Percentiles rank a stretch among this genome's conserved stretches.
phyloP scores from a whole-genome alignment of 441 rosid species.

The Brassica balearica region DNA sequence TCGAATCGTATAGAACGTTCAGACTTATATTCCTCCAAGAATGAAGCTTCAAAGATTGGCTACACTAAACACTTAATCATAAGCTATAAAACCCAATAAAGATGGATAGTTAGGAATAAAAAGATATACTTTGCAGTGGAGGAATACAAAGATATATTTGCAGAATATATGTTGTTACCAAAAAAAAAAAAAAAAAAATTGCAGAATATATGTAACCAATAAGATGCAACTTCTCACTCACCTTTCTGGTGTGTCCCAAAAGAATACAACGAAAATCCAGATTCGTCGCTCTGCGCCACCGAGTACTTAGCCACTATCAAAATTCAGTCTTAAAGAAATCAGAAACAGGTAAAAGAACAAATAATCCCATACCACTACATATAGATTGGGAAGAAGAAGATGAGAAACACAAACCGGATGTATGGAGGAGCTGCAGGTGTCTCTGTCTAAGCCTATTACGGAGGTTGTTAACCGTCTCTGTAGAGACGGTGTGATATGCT shows the following conservation, averaged over 20 bases:
- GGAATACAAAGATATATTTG: too few relatives aligned
- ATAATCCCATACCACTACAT: neutral
- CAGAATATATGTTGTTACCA: neutral
- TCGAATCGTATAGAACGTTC: neutral
- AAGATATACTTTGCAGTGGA: neutral
- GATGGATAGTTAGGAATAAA: neutral
- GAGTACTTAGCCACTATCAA: constrained; percentile 76
- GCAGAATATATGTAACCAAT: neutral
- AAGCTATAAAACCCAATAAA: too few relatives aligned
- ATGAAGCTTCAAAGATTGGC: too few relatives aligned
- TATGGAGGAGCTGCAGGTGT: constrained; percentile 77
- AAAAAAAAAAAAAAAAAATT: too few relatives aligned
- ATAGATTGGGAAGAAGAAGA: constrained; percentile 2
- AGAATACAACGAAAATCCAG: constrained; percentile 86
- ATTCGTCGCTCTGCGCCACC: constrained; percentile 78
- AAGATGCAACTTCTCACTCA: constrained; percentile 30
- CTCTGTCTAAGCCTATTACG: constrained; percentile 75
- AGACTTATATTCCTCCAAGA: too few relatives aligned
- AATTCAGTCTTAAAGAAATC: constrained; percentile 21
- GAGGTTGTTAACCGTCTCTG: constrained; percentile 68
- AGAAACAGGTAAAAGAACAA: constrained; percentile 43
- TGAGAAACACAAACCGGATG: constrained; percentile 58
- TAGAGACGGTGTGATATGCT: constrained; percentile 70
- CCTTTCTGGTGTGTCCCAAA: constrained; percentile 97
- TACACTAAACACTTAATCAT: too few relatives aligned